Evolutionary conservation across 2,329 filamentous ascomycete species (phyloP).

Genomic region (Fusarium verrucosum): DNA sequence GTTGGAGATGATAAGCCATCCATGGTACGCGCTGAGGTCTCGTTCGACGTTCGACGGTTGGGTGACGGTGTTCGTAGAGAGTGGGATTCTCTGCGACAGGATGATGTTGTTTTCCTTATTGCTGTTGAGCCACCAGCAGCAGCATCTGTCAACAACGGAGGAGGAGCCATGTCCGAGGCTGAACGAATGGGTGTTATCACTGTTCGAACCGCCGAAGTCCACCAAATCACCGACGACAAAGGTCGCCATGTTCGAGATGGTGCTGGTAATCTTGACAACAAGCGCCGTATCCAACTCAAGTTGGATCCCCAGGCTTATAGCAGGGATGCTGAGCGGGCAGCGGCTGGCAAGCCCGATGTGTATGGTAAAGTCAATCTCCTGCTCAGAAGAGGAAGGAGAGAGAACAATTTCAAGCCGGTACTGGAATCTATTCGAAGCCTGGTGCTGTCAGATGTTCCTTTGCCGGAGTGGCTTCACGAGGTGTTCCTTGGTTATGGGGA

Average conservation of each 20-base stretch:
- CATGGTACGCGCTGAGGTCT: slow-evolving; percentile 84
- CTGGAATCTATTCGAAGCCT: slow-evolving; percentile 90
- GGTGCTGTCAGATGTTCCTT: slow-evolving; percentile 82
- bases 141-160: slow-evolving; percentile 63
- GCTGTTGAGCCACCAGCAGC: slow-evolving; percentile 72
- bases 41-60: slow-evolving; percentile 83
- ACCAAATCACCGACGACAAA: slow-evolving; percentile 87
- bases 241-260: slow-evolving; percentile 75
- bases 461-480: slow-evolving; percentile 93
- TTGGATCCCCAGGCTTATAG: slow-evolving; percentile 83
- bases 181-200: slow-evolving; percentile 74
- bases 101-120: slow-evolving; percentile 90
- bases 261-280: slow-evolving; percentile 69
- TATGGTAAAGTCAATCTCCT: slow-evolving; percentile 89
- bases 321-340: slow-evolving; percentile 73
- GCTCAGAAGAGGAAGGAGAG: slow-evolving; percentile 81
- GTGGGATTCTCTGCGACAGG: slow-evolving; percentile 87
- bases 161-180: slow-evolving; percentile 53
- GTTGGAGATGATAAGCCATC: slow-evolving; percentile 88
- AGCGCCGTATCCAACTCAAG: slow-evolving; percentile 79
- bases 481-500: slow-evolving; percentile 98
- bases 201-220: slow-evolving; percentile 84
- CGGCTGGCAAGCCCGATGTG: slow-evolving; percentile 76
- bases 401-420: slow-evolving; percentile 97
- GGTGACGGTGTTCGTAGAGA: slow-evolving; percentile 79